Base-by-base conservation (phyloP, 1,284 basidiomycete species). In the Pholiota adiposa region DNA sequence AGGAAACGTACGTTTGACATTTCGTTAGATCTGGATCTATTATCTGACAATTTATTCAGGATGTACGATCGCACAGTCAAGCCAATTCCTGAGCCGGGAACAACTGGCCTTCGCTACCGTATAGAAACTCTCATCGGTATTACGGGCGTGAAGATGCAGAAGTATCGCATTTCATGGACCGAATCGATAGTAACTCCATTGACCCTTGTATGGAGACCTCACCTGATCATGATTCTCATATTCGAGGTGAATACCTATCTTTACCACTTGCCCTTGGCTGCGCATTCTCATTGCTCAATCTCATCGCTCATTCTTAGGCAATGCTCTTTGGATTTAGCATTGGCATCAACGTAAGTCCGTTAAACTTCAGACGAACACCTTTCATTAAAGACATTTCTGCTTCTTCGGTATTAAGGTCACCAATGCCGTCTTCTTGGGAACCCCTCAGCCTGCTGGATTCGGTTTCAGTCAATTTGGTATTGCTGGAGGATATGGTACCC, bases 301-400 rank as follows among this genome's bases (percentile, higher is more conserved):
- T 51, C 12, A 36, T 48, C 11, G 8, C 11, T 4, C 19, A 33
- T 18, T 14, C 11, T 9, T 46, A 85, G 83, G 84, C 80, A 9
- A 71, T 83, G 59, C 64, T 89, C 3, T 90, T 91, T 68, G 89
- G 88, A 2, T 91, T 90, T 69, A 69, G 78, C 36, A 87, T 92
- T 57, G 90, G 90, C 36, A 84, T 92, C 56, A 91, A 92, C 63
- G 89, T 90, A 60, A 61, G 82, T 62, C 33, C 49, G 11, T 29
- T 6, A 9, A 31, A 14, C 5, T 1, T 27, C 25, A 27, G 11
- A 16, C 14, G 23, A 46, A 46, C 14, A n/a, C 12, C 25, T 16
- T 46, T n/a, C 25, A 12, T 12, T 43, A 23, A 52, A 51, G 16
- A 46, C 2, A 31, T 38, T 8, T 48, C 12, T 27, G 36, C 18